phyloP scores from a whole-genome alignment of 2,329 filamentous ascomycete species.

The Fragosphaeria purpurea region DNA sequence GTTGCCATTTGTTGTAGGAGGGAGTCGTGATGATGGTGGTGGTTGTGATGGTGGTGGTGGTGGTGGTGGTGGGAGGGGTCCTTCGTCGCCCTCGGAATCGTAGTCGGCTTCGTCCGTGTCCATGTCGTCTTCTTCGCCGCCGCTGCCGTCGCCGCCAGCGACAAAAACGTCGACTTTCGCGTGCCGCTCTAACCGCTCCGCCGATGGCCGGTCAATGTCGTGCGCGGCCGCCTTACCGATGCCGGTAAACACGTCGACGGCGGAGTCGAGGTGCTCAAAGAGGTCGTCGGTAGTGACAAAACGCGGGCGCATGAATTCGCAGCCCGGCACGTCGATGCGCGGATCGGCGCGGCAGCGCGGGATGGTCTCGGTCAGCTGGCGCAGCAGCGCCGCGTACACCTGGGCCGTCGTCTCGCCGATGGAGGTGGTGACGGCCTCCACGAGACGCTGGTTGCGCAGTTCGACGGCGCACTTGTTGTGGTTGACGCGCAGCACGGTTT shows the following conservation, averaged over 20 bases:
- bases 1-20: neutral
- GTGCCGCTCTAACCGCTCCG: conserved; percentile 34
- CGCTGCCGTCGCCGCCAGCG: conserved; percentile 21
- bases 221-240: conserved; percentile 45
- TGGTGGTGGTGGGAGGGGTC: neutral
- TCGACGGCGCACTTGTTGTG: conserved; percentile 76
- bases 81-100: conserved; percentile 18
- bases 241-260: conserved; percentile 43
- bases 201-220: conserved; percentile 35
- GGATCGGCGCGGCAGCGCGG: conserved; percentile 55
- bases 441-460: conserved; percentile 68
- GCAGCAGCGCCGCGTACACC: conserved; percentile 67
- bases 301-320: conserved; percentile 21
- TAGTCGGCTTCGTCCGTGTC: conserved; percentile 17
- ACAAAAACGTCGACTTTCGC: conserved; percentile 16
- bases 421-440: conserved; percentile 58
- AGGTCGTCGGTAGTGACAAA: conserved; percentile 46
- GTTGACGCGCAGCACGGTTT: conserved; percentile 69
- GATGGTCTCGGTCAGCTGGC: conserved; percentile 58
- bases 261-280: conserved; percentile 41
- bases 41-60: neutral
- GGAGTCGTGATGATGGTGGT: neutral
- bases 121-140: conserved; percentile 26
- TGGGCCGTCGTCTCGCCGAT: conserved; percentile 65
- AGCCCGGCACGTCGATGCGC: conserved; percentile 33